Base-by-base conservation (phyloP, 1,284 basidiomycete species). In the Boletus sp. region DNA sequence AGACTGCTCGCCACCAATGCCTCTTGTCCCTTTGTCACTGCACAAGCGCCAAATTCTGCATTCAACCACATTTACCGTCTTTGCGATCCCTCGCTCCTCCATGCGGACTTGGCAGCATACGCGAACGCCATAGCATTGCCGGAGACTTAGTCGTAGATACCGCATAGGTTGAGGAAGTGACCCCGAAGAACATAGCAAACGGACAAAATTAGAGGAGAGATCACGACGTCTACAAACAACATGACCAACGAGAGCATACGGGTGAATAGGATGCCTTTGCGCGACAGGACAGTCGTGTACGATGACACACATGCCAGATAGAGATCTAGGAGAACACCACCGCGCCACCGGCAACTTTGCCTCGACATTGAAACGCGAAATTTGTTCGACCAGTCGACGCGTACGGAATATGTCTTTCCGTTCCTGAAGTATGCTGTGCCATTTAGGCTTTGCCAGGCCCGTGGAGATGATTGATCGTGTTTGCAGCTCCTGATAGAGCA, bases 191-290 rank as follows among this genome's bases (percentile, higher is more conserved):
- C 58, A 69, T 73, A 48, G 72, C 73, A 88, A 91, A 60, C 73
- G 75, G 48, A 78, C 79, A 23, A 89, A 85, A 66, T 72, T 94
- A 42, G 89, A 93, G 67, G 83, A 8, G 92, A 94, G 66, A 73
- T 95, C 62, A 92, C 91, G 76, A 88, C 86, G 13, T 94, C 94
- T 61, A 77, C 82, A 51, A 91, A 88, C 60, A 94, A 93, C 63
- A 84, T 93, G 80, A 93, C 94, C 72, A 94, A 93, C 67, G 93
- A 95, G 74, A 92, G 90, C 73, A 91, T 93, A 58, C 75, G 92
- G 55, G 89, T 91, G 23, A n/a, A n/a, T 14, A 27, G 29, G 29
- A 30, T n/a, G 29, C 1, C 13, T 5, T 9, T 14, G 26, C 4
- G 22, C 12, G 16, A 20, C 1, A 13, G 9, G 29, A 19, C 17